Evolutionary conservation across 139 green algal genomes (phyloP), one percentile per base, ranked within the genome.

Genomic region (Coccomyxa sp.): DNA sequence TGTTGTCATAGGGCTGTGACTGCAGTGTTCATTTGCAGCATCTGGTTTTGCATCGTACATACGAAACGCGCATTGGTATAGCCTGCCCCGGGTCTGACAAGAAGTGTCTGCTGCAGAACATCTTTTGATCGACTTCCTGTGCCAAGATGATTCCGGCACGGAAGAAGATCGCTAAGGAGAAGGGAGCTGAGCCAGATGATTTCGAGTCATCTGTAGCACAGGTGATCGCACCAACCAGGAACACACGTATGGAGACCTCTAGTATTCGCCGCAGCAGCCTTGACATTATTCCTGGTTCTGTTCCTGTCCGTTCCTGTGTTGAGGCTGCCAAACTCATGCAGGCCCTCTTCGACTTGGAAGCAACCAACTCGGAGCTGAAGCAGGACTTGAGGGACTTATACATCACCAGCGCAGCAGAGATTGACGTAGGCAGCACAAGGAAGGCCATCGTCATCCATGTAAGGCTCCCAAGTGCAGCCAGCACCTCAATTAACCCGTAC

Each of bases 161-260:
- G 79, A 99, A 97, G 86, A 99, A 99, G 89, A 99, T 99, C 84
- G 87, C 95, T 14, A 99, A 99, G 92, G 95, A 99, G 89, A 92
- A 90, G 73, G 94, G 94, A 27, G 81, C 79, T n/a, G 91, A 95
- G 88, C 93, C 95, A 58, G 90, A 97, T 86, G 90, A 94, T 74
- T 98, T 99, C 54, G 97, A 99, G 90, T 92, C 98, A 87, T 90
- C 88, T 33, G 97, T 99, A 10, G 97, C 95, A 69, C 96, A 99
- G 95, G 96, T 99, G 76, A 64, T 64, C 1, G 50, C 50, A 64
- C 50, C 5, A 31, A 22, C 50, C 50, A 5, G 22, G 50, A 64
- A 22, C 64, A 72, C 29, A n/a, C n/a, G n/a, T n/a, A n/a, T n/a
- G n/a, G n/a, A n/a, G n/a, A n/a, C n/a, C 50, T 29, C 14, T 16